Conservation (phyloP, 306 rosid species). For the Leucaena leucocephala region DNA sequence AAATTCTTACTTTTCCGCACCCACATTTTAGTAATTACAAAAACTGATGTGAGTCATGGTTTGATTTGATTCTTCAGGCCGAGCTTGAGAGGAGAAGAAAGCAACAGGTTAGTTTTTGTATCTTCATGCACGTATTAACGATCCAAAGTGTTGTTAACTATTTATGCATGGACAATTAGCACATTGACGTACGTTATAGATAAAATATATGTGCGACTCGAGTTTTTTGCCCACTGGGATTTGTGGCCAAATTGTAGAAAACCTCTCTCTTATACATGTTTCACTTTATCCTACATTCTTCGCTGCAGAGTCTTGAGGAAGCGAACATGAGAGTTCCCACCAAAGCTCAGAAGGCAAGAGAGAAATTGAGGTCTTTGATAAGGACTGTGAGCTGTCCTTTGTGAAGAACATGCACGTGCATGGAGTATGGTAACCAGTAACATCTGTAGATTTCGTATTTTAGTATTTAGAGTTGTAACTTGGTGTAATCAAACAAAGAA, state of each 20-base stretch:
- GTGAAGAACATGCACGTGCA: constrained; percentile 31
- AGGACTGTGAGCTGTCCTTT: constrained; percentile 58
- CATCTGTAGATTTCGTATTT: neutral
- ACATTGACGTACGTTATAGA: neutral
- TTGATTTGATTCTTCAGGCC: constrained; percentile 42
- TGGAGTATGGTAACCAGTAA: neutral
- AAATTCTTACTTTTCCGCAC: neutral
- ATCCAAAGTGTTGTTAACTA: neutral
- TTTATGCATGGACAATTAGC: neutral
- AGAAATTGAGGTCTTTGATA: constrained; percentile 50
- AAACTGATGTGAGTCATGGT: constrained; percentile 10
- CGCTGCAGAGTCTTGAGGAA: constrained; percentile 59
- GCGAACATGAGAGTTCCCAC: constrained; percentile 44
- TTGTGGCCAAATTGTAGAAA: neutral
- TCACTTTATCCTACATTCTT: neutral
- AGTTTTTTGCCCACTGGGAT: neutral
- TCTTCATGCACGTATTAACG: neutral
- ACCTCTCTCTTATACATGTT: neutral
- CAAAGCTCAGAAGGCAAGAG: constrained; percentile 56
- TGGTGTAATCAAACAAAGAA: neutral
- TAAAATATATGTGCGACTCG: neutral
- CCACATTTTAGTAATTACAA: neutral
- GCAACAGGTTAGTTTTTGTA: constrained; percentile 56
- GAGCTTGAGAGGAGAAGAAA: constrained; percentile 70
- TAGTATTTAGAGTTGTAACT: neutral